Evolutionary conservation across 371 early-diverging fungal species (phyloP).

Genomic region (Mortierella sp.): DNA sequence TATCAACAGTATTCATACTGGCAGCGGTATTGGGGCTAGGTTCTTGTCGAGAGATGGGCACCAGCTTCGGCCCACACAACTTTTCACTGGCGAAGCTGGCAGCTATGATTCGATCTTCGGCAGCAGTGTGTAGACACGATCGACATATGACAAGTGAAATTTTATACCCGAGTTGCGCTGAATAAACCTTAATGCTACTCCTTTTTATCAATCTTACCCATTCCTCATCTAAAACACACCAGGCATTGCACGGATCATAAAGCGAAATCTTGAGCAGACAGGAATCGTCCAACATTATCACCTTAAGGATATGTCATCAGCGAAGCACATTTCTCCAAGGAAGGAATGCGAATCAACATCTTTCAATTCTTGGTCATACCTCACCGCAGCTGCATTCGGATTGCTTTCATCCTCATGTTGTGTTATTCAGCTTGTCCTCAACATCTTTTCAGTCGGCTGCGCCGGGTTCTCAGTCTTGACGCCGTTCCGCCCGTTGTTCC

Average conservation of each 20-base stretch:
- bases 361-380: constrained; percentile 14
- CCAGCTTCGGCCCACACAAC: constrained; percentile 7
- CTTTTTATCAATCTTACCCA: too few species aligned
- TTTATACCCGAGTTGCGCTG: not conserved
- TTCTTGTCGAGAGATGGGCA: not conserved
- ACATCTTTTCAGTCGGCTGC: constrained; percentile 64
- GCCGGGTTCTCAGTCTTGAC: constrained; percentile 68
- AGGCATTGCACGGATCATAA: too few species aligned
- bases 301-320: too few species aligned
- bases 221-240: too few species aligned
- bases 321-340: too few species aligned
- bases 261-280: too few species aligned
- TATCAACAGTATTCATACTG: not conserved
- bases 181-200: too few species aligned
- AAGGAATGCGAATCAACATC: not conserved
- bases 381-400: constrained; percentile 49
- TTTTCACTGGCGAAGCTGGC: constrained; percentile 37
- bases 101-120: constrained; percentile 54
- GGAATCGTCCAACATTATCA: too few species aligned
- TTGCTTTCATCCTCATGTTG: constrained; percentile 67
- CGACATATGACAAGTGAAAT: not conserved
- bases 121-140: constrained; percentile 34
- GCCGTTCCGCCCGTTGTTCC: constrained; percentile 57
- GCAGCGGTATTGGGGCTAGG: not conserved
- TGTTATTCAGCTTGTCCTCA: constrained; percentile 64